Base-by-base conservation (phyloP, 306 rosid genomes). In the Oxytropis ochrocephala region DNA sequence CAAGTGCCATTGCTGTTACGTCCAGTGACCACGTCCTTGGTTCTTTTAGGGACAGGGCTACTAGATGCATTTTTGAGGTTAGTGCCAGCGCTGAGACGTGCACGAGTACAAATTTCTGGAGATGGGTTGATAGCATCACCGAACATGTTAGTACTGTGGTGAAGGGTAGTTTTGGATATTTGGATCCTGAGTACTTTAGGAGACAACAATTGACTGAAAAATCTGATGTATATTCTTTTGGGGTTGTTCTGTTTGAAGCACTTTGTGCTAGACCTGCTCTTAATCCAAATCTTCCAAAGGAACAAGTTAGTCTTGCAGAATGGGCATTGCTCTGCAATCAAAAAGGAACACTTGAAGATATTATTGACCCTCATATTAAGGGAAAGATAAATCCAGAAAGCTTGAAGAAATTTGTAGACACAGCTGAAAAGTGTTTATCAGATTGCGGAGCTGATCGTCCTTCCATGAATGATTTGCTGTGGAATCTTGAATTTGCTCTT, bases 161-260 rank as follows among this genome's bases (percentile, higher is more conserved):
- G 70, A 85, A 85, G 71, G 89, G 89, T 24, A 85, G 89, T 74
- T 85, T 85, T 66, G 89, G 89, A 4, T 85, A 81, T 68, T 76
- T 85, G 77, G 86, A 85, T 69, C 89, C 89, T 65, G 86, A 85
- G 75, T 85, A 85, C 63, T 85, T 85, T 71, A 85, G 89, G 16
- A 85, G 89, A 42, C 89, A 85, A 55, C 86, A 85, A 2, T 50
- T 85, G 79, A 85, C 89, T 11, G 89, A 85, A 55, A 85, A 81
- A 11, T 85, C 89, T 10, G 89, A 85, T 79, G 79, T 85, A 2
- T 85, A 85, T 67, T 81, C 89, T 27, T 85, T 81, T 54, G 89
- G 89, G 74, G 89, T 85, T 61, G 89, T 85, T 9, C 74, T 85
- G 56, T 81, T 85, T 73, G 86, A 85, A 79, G 82, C 70, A 0